A percentile compares a stretch with the other conserved stretches of the same genome.
phyloP scores from a whole-genome alignment of 352 stramenopile species.

The Phytophthora uliginosa region DNA sequence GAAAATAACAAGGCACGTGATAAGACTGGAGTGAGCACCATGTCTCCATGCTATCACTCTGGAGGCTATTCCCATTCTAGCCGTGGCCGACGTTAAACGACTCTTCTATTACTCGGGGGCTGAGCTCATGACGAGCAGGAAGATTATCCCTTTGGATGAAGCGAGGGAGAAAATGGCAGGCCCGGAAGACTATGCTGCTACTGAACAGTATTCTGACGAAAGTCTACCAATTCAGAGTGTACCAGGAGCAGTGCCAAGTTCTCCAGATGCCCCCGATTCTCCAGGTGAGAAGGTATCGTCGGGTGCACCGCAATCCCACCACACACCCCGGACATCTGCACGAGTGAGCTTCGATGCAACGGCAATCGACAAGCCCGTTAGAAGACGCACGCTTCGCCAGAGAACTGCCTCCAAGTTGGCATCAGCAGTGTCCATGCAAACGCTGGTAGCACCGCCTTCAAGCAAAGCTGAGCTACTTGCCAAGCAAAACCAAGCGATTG shows the following conservation, averaged over 20 bases:
- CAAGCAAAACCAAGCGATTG: slow-evolving; percentile 24
- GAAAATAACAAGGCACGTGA: slow-evolving; percentile 21
- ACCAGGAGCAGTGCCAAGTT: slow-evolving; percentile 5
- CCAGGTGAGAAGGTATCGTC: slow-evolving; percentile 12
- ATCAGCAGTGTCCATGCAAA: slow-evolving; percentile 22
- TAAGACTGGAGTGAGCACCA: slow-evolving; percentile 2
- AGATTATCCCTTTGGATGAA: slow-evolving; percentile 31
- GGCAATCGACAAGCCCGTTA: slow-evolving; percentile 4
- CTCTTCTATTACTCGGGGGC: neutral
- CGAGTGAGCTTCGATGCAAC: slow-evolving; percentile 32
- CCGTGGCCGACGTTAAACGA: neutral
- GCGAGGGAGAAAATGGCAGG: neutral
- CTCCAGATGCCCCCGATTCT: slow-evolving; percentile 4
- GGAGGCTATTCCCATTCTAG: slow-evolving; percentile 21
- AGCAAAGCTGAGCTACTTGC: slow-evolving; percentile 24
- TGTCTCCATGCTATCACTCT: slow-evolving; percentile 34
- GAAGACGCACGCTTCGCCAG: slow-evolving; percentile 24
- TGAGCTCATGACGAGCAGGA: slow-evolving; percentile 25
- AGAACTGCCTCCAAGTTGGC: slow-evolving; percentile 26
- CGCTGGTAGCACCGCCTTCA: slow-evolving; percentile 3
- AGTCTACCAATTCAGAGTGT: slow-evolving; percentile 11
- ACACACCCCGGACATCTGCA: slow-evolving; percentile 3
- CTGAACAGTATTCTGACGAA: neutral
- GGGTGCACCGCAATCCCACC: slow-evolving; percentile 7
- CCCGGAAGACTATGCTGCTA: neutral